Evolutionary conservation across 257 asterid species (phyloP).

Genomic region (Mentha longifolia): DNA sequence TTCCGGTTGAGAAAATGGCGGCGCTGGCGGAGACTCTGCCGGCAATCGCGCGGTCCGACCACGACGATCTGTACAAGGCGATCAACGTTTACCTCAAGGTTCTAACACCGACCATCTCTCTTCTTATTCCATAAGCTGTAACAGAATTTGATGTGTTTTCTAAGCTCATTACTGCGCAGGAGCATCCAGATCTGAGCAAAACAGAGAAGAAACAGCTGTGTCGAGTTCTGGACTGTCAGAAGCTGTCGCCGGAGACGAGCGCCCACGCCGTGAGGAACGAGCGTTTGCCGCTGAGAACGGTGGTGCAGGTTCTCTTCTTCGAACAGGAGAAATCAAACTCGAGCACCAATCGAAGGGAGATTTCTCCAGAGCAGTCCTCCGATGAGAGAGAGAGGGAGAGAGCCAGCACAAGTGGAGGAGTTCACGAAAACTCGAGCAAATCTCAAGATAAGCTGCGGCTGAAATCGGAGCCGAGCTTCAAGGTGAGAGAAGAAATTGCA

Average conservation of each 20-base stretch:
- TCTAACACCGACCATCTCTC: not conserved
- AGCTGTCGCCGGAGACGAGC: constrained; percentile 60
- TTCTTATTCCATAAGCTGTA: not conserved
- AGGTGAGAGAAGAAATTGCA: constrained; percentile 20
- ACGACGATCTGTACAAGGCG: constrained; percentile 72
- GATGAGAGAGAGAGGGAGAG: constrained; percentile 35
- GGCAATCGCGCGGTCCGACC: constrained; percentile 60
- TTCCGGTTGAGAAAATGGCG: constrained; percentile 50
- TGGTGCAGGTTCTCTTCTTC: constrained; percentile 73
- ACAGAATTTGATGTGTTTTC: not conserved
- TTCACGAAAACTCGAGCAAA: constrained; percentile 29
- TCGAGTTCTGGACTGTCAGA: constrained; percentile 64
- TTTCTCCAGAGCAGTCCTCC: constrained; percentile 35
- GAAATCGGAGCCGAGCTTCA: constrained; percentile 37
- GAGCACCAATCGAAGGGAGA: constrained; percentile 25
- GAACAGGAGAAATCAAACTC: constrained; percentile 55
- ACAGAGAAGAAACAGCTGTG: constrained; percentile 66
- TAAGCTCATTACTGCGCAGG: constrained; percentile 37
- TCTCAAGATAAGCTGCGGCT: constrained; percentile 36
- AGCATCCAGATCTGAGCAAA: constrained; percentile 71
- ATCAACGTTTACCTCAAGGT: constrained; percentile 71
- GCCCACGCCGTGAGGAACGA: constrained; percentile 74
- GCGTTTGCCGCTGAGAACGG: constrained; percentile 67
- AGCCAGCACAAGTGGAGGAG: constrained; percentile 34
- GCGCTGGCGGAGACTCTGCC: constrained; percentile 70